These are phyloP conservation scores for Moricandia arvensis DNA, from an alignment of 345 rosid species.

Conservation along the genomic window DNA sequence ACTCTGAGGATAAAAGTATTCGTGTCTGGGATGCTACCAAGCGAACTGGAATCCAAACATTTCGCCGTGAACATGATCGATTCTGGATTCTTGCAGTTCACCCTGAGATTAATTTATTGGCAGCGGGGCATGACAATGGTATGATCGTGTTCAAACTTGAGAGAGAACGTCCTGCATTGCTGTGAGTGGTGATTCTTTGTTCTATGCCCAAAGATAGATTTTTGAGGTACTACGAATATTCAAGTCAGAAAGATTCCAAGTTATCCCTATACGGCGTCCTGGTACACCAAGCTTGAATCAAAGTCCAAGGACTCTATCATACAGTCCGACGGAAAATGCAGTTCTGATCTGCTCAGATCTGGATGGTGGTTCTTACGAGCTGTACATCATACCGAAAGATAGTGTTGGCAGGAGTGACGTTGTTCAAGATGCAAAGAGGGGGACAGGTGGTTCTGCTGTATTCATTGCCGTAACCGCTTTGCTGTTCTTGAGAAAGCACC, in stretches of 20 bases:
- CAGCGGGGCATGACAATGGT: not conserved
- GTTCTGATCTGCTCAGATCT: not conserved
- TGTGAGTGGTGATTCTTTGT: not conserved
- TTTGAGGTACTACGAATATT: not conserved
- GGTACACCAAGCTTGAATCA: not conserved
- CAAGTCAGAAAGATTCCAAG: not conserved
- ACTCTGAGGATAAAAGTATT: not conserved
- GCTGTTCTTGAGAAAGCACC: slow-evolving; percentile 2
- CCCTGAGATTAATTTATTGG: not conserved
- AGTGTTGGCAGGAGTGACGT: not conserved
- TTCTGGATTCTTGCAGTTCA: not conserved
- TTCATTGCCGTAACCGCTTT: not conserved
- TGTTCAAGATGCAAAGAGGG: not conserved
- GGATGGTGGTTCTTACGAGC: not conserved
- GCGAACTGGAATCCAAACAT: not conserved
- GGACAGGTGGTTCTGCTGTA: not conserved
- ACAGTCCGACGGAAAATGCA: not conserved
- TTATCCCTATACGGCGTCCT: not conserved
- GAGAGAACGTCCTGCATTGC: not conserved
- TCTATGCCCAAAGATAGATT: not conserved
- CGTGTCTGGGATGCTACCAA: not conserved
- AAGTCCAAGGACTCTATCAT: not conserved
- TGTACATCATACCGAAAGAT: not conserved
- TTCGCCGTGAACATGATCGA: not conserved
- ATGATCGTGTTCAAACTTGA: not conserved